Evolutionary conservation across 2,329 filamentous ascomycete species (phyloP), one percentile per base, ranked within the genome.

Genomic region (Furcasterigmium furcatum): DNA sequence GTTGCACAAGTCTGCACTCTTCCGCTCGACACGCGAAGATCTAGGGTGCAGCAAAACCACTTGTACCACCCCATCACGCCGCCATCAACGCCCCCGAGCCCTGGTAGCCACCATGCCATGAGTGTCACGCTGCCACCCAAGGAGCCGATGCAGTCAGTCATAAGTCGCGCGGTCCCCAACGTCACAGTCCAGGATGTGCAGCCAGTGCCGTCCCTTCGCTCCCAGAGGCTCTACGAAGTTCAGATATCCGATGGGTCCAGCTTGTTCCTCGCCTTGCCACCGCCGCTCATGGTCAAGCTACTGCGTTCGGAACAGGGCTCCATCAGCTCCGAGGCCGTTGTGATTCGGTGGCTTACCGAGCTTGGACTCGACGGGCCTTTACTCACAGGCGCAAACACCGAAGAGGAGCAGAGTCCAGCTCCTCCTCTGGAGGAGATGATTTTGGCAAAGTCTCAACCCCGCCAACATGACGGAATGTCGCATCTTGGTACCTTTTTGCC

Each of bases 281-380:
- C 71, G 7, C 58, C 64, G 29, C 52, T 64, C n/a, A 63, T 67
- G 47, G 57, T 68, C 41, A 67, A 68, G 44, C 60, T 76, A 22
- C 61, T 80, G 25, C 68, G 76, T 24, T 71, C 62, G 41, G 76
- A 80, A 54, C 66, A 67, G 40, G 65, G 58, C 29, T 64, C 70
- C 35, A 60, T 73, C 41, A 56, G 60, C 20, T 70, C 73, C 19
- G 76, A 79, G 52, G 69, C 70, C 9, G 56, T 63, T 9, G 52
- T 76, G 3, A 53, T 79, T 30, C 61, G 58, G 44, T 80, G 74
- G 74, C 30, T 43, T 9, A 30, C 30, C n/a, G 41, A 20, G 9
- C 32, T 36, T 12, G 14, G 32, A 6, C 13, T 43, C 14, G 32
- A 43, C 14, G 22, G 22, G 22, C 30, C 41, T n/a, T n/a, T 38